A percentile compares a stretch with the other conserved stretches of the same genome.
Evolutionary conservation across 305 asterid species (phyloP).

Genomic region (Solanum hybrid): DNA sequence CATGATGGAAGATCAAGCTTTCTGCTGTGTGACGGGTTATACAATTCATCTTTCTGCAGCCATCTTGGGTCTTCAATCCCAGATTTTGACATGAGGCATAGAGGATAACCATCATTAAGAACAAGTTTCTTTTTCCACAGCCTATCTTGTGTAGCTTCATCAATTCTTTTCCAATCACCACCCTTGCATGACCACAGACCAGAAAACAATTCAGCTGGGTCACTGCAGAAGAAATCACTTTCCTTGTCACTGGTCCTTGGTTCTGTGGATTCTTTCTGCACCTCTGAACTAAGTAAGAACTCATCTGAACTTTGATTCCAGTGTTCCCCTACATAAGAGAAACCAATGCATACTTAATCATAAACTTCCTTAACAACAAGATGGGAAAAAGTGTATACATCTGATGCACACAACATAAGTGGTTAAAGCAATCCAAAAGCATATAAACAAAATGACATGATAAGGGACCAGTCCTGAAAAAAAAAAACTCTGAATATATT

Average conservation of each 20-base stretch:
- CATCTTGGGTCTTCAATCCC: slow-evolving; percentile 86
- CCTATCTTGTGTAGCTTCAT: slow-evolving; percentile 66
- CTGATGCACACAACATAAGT: not conserved
- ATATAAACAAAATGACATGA: not conserved
- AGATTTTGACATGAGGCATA: slow-evolving; percentile 85
- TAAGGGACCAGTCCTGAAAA: not conserved
- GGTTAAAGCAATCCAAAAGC: not conserved
- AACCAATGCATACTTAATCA: slow-evolving; percentile 31
- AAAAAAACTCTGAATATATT: not conserved
- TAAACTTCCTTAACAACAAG: slow-evolving; percentile 9
- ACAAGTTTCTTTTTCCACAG: slow-evolving; percentile 68
- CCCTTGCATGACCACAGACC: slow-evolving; percentile 90
- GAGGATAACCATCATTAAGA: slow-evolving; percentile 82
- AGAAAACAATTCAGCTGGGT: slow-evolving; percentile 44
- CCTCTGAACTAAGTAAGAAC: slow-evolving; percentile 24
- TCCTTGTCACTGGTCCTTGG: slow-evolving; percentile 47
- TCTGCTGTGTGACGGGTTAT: slow-evolving; percentile 59
- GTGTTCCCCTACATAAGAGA: slow-evolving; percentile 30
- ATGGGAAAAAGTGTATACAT: not conserved
- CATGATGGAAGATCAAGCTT: slow-evolving; percentile 82
- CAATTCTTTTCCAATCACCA: slow-evolving; percentile 93
- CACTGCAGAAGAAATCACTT: slow-evolving; percentile 24
- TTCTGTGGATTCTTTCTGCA: slow-evolving; percentile 32
- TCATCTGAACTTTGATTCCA: slow-evolving; percentile 25
- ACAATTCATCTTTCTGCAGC: slow-evolving; percentile 73